Evolutionary conservation across 2,329 filamentous ascomycete species (phyloP).

Genomic region (Hymenotorrendiella dingleyae): DNA sequence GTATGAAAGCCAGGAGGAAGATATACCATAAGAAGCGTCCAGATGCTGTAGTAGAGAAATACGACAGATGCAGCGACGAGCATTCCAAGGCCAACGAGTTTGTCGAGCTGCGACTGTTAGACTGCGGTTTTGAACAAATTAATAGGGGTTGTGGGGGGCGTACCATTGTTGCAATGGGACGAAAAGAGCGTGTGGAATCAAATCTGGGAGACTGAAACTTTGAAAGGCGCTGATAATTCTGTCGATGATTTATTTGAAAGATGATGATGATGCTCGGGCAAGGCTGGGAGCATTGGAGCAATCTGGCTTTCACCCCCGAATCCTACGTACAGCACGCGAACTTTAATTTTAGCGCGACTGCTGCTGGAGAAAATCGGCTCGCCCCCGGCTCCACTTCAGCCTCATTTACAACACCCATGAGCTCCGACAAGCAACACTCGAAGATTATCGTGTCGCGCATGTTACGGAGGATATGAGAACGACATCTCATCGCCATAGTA

Average conservation of each 20-base stretch:
- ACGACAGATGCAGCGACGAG: conserved; percentile 66
- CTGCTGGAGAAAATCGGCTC: background rate
- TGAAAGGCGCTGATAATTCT: conserved; percentile 4
- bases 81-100: conserved; percentile 72
- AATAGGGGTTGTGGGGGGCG: too few species aligned
- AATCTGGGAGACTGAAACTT: conserved; percentile 10
- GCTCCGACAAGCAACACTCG: too few species aligned
- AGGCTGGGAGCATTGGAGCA: background rate
- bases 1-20: conserved; percentile 3
- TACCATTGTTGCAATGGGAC: conserved; percentile 30
- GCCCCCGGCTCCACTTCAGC: background rate
- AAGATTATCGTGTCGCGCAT: too few species aligned
- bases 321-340: conserved; percentile 1
- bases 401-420: too few species aligned
- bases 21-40: conserved; percentile 92
- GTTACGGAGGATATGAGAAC: too few species aligned
- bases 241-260: conserved; percentile 1
- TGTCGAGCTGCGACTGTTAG: conserved; percentile 67
- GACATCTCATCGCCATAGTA: too few species aligned
- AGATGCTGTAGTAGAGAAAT: conserved; percentile 92
- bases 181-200: conserved; percentile 26
- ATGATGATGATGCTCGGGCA: conserved; percentile 2
- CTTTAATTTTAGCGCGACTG: conserved; percentile 1
- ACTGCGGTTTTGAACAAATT: too few species aligned
- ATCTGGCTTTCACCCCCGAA: background rate